Conservation (phyloP, 768 basidiomycete species). For the Dictyophora rubrovolvata region DNA sequence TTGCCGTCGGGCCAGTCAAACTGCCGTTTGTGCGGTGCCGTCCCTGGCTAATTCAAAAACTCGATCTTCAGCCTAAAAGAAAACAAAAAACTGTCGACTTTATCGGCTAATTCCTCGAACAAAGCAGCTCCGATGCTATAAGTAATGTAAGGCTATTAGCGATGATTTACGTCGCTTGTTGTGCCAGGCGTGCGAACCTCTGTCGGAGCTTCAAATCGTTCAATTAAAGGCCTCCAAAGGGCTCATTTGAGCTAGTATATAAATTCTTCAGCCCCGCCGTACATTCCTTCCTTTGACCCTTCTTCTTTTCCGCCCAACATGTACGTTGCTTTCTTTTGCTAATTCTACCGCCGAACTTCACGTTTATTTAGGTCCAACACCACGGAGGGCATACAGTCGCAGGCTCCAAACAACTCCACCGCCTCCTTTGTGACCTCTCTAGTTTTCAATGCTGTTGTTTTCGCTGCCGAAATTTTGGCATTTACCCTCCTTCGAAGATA, state of each 20-base stretch:
- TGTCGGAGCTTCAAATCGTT: not conserved
- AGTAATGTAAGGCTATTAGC: no score
- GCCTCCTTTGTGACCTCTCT: slow-evolving; percentile 77
- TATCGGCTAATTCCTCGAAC: no score
- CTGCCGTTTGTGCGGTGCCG: not conserved
- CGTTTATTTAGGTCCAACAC: not conserved
- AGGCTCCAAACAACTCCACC: slow-evolving; percentile 56
- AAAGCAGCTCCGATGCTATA: no score
- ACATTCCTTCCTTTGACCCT: not conserved
- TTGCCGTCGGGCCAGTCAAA: not conserved
- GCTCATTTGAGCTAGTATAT: not conserved
- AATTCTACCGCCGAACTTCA: not conserved
- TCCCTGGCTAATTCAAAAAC: no score
- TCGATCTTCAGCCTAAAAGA: no score
- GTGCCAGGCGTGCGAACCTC: not conserved
- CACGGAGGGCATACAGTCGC: not conserved
- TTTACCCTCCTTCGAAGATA: slow-evolving; percentile 80
- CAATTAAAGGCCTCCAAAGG: not conserved
- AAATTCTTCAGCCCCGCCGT: not conserved
- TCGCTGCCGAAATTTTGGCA: slow-evolving; percentile 54
- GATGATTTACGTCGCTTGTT: no score
- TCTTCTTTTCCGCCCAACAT: not conserved
- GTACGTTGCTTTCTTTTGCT: not conserved
- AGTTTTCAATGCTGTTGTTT: slow-evolving; percentile 68
- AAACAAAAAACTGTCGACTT: no score